A percentile compares a stretch with the other conserved stretches of the same genome.
Conservation (phyloP, 305 asterid genomes). For the Plantago coronopus region DNA sequence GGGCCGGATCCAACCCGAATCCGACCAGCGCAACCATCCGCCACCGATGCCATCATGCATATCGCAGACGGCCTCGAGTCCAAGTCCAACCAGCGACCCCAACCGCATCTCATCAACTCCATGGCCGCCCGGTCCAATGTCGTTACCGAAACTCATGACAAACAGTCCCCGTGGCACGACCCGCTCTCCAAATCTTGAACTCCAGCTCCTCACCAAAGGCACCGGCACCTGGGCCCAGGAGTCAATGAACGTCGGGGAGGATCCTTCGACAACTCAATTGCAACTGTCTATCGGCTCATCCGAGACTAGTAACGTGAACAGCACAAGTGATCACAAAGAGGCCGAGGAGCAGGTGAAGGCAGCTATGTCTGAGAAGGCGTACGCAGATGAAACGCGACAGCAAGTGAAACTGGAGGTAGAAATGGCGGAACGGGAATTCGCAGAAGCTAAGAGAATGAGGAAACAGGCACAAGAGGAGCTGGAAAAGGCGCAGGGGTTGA, state of each 20-base stretch:
- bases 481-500: background rate
- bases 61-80: background rate
- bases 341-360: constrained; percentile 2
- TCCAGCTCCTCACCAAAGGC: constrained; percentile 7
- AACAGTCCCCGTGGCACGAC: no score
- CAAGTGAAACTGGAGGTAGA: background rate
- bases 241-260: background rate
- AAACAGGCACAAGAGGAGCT: background rate
- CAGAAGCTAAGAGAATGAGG: constrained; percentile 4
- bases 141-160: background rate
- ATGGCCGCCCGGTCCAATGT: background rate
- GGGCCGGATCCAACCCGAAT: constrained; percentile 42
- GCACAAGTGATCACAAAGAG: background rate
- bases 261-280: background rate
- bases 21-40: constrained; percentile 31
- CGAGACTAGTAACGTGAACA: background rate
- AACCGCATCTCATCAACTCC: background rate
- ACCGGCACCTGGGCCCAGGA: background rate
- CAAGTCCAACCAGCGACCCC: background rate
- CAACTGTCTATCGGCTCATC: constrained; percentile 8
- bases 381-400: constrained; percentile 7
- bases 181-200: constrained; percentile 4
- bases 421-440: constrained; percentile 6
- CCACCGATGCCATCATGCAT: constrained; percentile 23
- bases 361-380: constrained; percentile 10